Base-by-base conservation (phyloP, 208 protist genomes). In the Kentomonas sorsogonicus region DNA sequence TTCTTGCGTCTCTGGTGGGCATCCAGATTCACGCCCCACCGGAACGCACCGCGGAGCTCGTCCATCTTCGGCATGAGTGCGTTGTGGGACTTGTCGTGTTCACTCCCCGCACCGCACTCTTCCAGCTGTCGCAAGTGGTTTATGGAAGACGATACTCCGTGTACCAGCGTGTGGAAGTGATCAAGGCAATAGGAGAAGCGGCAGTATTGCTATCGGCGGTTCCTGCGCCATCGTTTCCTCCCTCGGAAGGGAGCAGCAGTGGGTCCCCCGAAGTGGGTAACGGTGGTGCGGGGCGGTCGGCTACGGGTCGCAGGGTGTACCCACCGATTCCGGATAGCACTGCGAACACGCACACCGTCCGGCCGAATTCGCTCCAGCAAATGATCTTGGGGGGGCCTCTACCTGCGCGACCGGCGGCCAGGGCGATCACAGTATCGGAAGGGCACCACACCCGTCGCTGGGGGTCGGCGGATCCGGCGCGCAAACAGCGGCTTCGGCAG, bases 251-350 rank as follows among this genome's bases (percentile, higher is more conserved):
- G n/a, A 4, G 29, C 20, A 53, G 10, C 22, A 25, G 0, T 4
- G 29, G 3, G n/a, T 4, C 50, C n/a, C 6, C 3, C 6, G 44
- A 25, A 13, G 43, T 25, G 9, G 11, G 20, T n/a, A 18, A 0
- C 4, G 43, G n/a, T 22, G 27, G 30, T 1, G 5, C n/a, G 27
- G 40, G 53, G 11, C 53, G 45, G 26, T 7, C 3, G 9, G 30
- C 43, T 39, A 20, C 23, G 33, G 9, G 13, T 6, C 85, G 79
- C 46, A 22, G 67, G 27, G 63, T 91, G 58, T 91, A 91, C 66
- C 83, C 83, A 22, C 83, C 83, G 1, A 88, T 91, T 54, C 69
- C 59, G n/a, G n/a, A n/a, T n/a, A n/a, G n/a, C n/a, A n/a, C n/a
- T n/a, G n/a, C n/a, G n/a, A n/a, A n/a, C 18, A 66, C 50, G 2